A percentile compares a stretch with the other conserved stretches of the same genome.
Conservation (phyloP, 345 rosid genomes). For the Psidium friedrichsthalianum region DNA sequence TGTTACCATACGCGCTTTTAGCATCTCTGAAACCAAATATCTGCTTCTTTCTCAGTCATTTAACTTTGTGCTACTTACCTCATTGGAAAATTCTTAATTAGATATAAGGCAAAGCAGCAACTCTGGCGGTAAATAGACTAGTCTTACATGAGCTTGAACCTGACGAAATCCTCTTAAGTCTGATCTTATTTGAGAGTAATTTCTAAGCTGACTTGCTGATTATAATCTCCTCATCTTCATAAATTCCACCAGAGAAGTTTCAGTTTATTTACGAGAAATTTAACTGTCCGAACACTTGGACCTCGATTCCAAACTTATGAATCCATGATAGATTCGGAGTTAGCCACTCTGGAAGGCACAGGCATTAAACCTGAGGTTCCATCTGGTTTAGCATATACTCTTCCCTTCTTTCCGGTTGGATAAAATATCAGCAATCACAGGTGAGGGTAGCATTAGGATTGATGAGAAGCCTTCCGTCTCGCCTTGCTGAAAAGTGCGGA, state of each 20-base stretch:
- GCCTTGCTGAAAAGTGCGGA: not conserved
- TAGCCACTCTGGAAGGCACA: not conserved
- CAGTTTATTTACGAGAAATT: not conserved
- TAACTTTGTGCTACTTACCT: not conserved
- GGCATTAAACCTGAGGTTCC: not conserved
- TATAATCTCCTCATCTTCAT: not conserved
- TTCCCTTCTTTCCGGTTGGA: not conserved
- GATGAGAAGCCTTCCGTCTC: not conserved
- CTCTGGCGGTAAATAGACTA: not conserved
- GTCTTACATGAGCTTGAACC: not conserved
- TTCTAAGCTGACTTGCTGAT: not conserved
- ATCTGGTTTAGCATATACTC: not conserved
- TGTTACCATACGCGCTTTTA: too few species aligned
- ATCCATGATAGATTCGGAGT: not conserved
- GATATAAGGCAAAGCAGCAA: not conserved
- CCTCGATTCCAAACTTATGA: not conserved
- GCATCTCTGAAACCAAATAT: not conserved
- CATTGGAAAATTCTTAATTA: not conserved
- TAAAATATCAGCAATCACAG: not conserved
- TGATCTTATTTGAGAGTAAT: not conserved
- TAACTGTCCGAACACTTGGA: not conserved
- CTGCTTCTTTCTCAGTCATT: not conserved
- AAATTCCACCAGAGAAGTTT: not conserved
- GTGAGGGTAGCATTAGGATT: not conserved
- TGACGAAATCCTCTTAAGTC: not conserved